Base-by-base conservation (phyloP, 2,329 filamentous ascomycete species). In the Verticillium tricorpus region DNA sequence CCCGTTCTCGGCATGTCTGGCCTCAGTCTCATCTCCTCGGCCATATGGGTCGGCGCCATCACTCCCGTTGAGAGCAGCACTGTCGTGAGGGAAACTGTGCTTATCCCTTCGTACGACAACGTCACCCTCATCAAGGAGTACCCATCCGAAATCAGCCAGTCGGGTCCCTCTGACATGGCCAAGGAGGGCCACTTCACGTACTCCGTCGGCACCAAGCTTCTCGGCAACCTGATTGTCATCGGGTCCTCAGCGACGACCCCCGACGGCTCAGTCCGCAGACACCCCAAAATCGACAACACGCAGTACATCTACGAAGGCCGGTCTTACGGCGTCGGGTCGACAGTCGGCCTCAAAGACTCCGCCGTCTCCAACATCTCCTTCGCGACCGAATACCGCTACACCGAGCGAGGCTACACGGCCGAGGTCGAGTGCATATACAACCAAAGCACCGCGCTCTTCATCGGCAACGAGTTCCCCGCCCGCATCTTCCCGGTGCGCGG, bases 381-480 rank as follows among this genome's bases (percentile, higher is more conserved):
- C 2, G 57, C 60, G 15, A 61, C 57, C 28, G 55, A 58, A 9
- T 77, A 76, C 62, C 61, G 63, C 11, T 77, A 72, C 40, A 65
- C 72, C 57, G 75, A 78, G 58, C 37, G 64, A 28, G 73, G 74
- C 17, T 77, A 76, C 54, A 31, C 66, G 5, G 57, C 72, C 15
- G 66, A 69, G 9, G 72, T 74, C 7, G 67, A 63, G 1, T 77
- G 74, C 64, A 73, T 71, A 19, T 75, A 77, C 66, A 78, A 78
- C 64, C 34, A 56, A 8, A 73, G 68, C n/a, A 69, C 67, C 3
- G 63, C 72, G 37, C 77, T 75, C 56, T 57, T 56, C 3, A 65
- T 73, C 19, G 34, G 34, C 19, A 40, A 19, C 15, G 40, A 50
- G 40, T 22, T 22, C n/a, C 40, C 40, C 8, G 6, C n/a, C 3